phyloP scores from a whole-genome alignment of 805 yeast species.

The Nakazawaea populi region DNA sequence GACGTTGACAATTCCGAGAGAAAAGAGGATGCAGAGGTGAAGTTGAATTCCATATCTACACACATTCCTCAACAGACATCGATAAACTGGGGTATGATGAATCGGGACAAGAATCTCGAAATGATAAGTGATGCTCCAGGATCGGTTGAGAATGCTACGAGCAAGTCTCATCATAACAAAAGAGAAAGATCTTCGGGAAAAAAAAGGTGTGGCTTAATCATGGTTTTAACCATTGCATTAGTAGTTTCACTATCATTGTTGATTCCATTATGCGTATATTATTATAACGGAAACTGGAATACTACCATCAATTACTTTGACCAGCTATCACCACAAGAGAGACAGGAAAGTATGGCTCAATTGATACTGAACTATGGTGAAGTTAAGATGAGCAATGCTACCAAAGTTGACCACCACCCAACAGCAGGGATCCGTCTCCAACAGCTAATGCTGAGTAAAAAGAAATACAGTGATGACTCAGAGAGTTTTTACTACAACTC shows the following conservation, averaged over 20 bases:
- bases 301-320: neutral
- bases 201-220: neutral
- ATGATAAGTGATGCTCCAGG: no score
- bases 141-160: no score
- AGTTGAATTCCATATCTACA: neutral
- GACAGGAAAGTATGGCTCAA: neutral
- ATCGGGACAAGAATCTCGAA: neutral
- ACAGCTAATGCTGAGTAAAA: no score
- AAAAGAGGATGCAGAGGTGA: neutral
- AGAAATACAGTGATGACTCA: no score
- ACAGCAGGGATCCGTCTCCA: no score
- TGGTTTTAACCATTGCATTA: neutral
- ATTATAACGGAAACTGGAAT: neutral
- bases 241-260: neutral
- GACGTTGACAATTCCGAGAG: no score
- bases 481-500: slow-evolving; percentile 11
- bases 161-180: neutral
- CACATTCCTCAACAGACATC: neutral
- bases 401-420: no score
- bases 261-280: neutral
- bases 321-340: neutral
- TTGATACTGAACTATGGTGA: neutral
- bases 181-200: neutral
- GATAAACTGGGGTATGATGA: neutral
- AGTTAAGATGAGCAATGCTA: neutral